phyloP scores from a whole-genome alignment of 768 basidiomycete genomes.

The Boletus pseudo-olivaceus region DNA sequence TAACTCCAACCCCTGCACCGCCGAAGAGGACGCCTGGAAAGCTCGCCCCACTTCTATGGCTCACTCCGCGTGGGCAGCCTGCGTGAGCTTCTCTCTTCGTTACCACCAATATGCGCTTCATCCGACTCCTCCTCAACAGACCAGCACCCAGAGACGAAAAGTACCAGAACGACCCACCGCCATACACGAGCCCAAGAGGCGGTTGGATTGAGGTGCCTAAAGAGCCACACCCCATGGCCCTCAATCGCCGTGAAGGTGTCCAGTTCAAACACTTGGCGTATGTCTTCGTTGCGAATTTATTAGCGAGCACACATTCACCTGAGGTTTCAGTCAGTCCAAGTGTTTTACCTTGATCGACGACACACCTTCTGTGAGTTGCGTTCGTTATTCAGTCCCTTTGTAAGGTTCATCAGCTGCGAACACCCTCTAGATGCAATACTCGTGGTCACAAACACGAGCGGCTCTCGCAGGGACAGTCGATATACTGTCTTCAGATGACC shows the following conservation, averaged over 20 bases:
- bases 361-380: conserved; percentile 13
- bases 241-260: conserved; percentile 11
- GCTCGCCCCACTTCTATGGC: conserved; percentile 6
- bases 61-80: neutral
- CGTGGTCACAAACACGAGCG: conserved; percentile 21
- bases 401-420: neutral
- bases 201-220: conserved; percentile 15
- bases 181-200: conserved; percentile 10
- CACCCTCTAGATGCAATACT: conserved; percentile 17
- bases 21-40: neutral
- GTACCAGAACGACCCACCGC: conserved; percentile 4
- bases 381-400: neutral
- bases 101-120: neutral
- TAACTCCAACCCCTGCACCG: neutral
- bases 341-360: conserved; percentile 25
- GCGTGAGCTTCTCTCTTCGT: conserved; percentile 6
- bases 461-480: conserved; percentile 15
- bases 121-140: conserved; percentile 1
- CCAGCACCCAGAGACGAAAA: neutral
- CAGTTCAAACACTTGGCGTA: conserved; percentile 19
- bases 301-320: neutral
- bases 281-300: neutral
- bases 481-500: conserved; percentile 6
- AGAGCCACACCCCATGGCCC: neutral
- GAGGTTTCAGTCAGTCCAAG: conserved; percentile 14